Evolutionary conservation across 306 rosid genomes (phyloP), one percentile per base, ranked within the genome.

Genomic region (Alnus rubra): DNA sequence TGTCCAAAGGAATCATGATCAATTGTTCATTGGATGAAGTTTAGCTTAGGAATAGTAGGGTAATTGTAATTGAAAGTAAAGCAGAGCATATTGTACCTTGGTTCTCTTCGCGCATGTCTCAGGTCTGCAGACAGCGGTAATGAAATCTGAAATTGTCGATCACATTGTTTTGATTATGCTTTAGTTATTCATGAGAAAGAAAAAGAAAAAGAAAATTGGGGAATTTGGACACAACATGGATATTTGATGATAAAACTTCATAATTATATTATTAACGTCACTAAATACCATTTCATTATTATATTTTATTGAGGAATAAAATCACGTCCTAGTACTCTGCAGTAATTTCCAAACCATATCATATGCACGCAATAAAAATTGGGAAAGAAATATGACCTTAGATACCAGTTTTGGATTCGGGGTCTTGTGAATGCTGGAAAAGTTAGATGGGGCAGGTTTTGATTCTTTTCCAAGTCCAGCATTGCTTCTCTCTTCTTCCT

Each of bases 401-500:
- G 49, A 69, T 8, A 7, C 45, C 9, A 33, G 18, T 83, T 75
- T 79, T 68, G 53, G 47, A 49, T 56, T 75, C 9, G 16, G 73
- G 9, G 52, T 14, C 54, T 75, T 79, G 60, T 14, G 70, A 60
- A 37, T 47, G 15, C 53, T 60, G 28, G 74, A 60, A 2, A 76
- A 50, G 16, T 45, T 63, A 9, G 50, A 62, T 49, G 84, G 15
- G 14, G 74, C 31, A 9, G 73, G 50, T 48, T 64, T 71, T 10
- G 73, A 1, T 64, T 56, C 55, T 72, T 69, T 76, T 76, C 76
- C 47, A 13, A 37, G 11, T 18, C 42, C 62, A 23, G 16, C 44
- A 12, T 47, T 71, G 54, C 65, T 64, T 76, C 63, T 74, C 78
- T 70, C 71, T 15, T 69, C 48, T 45, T 42, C 83, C 83, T 79